Evolutionary conservation across 179 eudicot genomes (phyloP), one percentile per base, ranked within the genome.

Genomic region (Silene noctiflora): DNA sequence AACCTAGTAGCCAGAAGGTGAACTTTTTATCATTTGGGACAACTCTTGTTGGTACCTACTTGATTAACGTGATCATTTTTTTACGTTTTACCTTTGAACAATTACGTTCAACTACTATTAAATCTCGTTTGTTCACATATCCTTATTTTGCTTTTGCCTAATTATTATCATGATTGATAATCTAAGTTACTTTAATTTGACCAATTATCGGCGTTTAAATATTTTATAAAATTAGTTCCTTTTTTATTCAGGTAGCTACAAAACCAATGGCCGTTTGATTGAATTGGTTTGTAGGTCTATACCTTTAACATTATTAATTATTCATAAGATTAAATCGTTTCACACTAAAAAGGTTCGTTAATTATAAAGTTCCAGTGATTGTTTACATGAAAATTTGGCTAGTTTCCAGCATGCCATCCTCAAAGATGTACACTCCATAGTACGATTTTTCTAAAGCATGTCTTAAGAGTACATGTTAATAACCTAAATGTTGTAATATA

Each of bases 181-280:
- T 62, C 74, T 20, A 33, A 67, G 67, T 73, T 78, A 68, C 25
- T 21, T 77, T 77, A 75, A 69, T 29, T 29, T 29, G 33, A 29
- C 72, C 67, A 73, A 62, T 73, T 1, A 73, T 77, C 75, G 4
- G 6, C 74, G 25, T 21, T 42, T 33, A 7, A 20, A 11, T 56
- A 33, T 48, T 67, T n/a, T 3, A 8, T 5, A 46, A 48, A 46
- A 60, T 31, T 69, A 73, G 67, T 0, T 81, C 78, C 67, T 7
- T 33, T 64, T 3, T 33, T 44, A 72, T 81, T 76, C 83, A 81
- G 83, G 80, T 78, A 78, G 84, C 84, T 75, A 70, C 56, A 78
- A 81, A 81, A 81, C 84, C 72, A 77, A 74, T 72, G 75, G 64
- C 72, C 35, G 72, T 78, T 81, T 70, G 46, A 10, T 48, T 48